Evolutionary conservation across 371 early-diverging fungal species (phyloP).

Genomic region (Nosema granulosis): DNA sequence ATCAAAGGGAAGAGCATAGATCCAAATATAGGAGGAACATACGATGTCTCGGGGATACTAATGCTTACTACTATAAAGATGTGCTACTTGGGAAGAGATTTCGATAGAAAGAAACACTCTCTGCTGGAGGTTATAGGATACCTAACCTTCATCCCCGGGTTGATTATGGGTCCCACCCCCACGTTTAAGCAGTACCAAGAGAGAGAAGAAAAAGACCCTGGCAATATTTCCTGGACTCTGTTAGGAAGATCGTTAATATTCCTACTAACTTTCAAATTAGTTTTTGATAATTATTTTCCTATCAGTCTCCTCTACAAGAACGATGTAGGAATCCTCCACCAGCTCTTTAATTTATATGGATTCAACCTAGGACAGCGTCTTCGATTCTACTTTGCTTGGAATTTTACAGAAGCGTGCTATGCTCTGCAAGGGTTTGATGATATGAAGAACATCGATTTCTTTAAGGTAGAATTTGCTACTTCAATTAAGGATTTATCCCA

Average conservation of each 20-base stretch:
- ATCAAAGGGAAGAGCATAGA: conserved; percentile 29
- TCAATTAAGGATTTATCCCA: conserved; percentile 49
- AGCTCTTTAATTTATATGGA: conserved; percentile 29
- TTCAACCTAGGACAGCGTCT: conserved; percentile 37
- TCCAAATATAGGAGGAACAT: conserved; percentile 36
- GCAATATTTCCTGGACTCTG: not conserved
- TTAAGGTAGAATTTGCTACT: conserved; percentile 52
- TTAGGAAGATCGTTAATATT: conserved; percentile 28
- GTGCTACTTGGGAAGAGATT: conserved; percentile 47
- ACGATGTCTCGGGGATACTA: conserved; percentile 54
- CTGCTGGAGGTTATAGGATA: conserved; percentile 37
- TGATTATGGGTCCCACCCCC: conserved; percentile 44
- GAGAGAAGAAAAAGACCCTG: conserved; percentile 7
- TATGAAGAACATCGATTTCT: conserved; percentile 46
- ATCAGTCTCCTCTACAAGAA: conserved; percentile 1
- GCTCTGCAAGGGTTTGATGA: conserved; percentile 35
- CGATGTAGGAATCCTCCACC: not conserved
- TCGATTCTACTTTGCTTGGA: conserved; percentile 61
- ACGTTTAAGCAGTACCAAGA: conserved; percentile 33
- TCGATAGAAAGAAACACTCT: conserved; percentile 15
- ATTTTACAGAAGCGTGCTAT: conserved; percentile 49
- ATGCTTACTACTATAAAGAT: conserved; percentile 57
- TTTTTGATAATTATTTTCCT: conserved; percentile 7
- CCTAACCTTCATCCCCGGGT: conserved; percentile 45
- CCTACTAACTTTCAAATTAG: conserved; percentile 12